Evolutionary conservation across 1,284 basidiomycete species (phyloP).

Genomic region (Cystobasidium pallidum): DNA sequence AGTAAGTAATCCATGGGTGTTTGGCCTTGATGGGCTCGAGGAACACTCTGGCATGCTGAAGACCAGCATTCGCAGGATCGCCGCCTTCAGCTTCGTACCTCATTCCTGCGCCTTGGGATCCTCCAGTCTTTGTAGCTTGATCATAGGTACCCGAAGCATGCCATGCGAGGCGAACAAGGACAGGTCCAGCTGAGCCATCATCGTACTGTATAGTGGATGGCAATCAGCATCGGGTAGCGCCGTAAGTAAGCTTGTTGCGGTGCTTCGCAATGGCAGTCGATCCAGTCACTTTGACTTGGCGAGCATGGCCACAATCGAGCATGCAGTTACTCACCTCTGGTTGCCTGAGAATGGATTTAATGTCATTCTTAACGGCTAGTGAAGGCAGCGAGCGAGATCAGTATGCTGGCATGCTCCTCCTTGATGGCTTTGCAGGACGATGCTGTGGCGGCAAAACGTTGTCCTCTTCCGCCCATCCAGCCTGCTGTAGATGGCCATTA

Average conservation of each 20-base stretch:
- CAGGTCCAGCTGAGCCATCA: slow-evolving; percentile 53
- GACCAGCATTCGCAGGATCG: slow-evolving; percentile 86
- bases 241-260: too few species aligned
- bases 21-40: slow-evolving; percentile 87
- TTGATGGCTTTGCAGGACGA: background rate
- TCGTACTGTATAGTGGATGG: too few species aligned
- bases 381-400: slow-evolving; percentile 17
- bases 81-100: slow-evolving; percentile 76
- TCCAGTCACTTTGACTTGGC: too few species aligned
- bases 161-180: slow-evolving; percentile 62
- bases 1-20: slow-evolving; percentile 88
- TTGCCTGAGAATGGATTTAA: background rate
- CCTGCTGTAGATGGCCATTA: background rate
- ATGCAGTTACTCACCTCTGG: slow-evolving; percentile 39
- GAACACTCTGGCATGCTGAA: slow-evolving; percentile 76
- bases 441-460: background rate
- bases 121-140: slow-evolving; percentile 65
- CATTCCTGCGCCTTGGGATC: slow-evolving; percentile 92
- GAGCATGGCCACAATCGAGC: too few species aligned
- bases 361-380: slow-evolving; percentile 41
- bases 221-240: too few species aligned
- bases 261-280: too few species aligned
- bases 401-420: background rate
- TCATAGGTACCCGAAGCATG: slow-evolving; percentile 49
- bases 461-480: background rate